phyloP scores from a whole-genome alignment of 169 alveolate genomes.

The Plasmodium yoelii region DNA sequence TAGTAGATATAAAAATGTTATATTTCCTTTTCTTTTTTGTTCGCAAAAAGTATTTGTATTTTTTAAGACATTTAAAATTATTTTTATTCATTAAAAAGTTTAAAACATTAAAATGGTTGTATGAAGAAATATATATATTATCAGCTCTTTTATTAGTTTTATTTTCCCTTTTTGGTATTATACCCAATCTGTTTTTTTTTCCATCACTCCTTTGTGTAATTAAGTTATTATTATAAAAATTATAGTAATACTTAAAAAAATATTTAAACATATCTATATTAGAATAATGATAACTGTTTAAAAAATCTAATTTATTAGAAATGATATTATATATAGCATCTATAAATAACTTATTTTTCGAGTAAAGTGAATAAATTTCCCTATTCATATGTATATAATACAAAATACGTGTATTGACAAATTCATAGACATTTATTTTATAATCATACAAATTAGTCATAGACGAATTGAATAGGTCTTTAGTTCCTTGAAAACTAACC shows the following conservation, averaged over 20 bases:
- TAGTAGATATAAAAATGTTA: constrained; percentile 13
- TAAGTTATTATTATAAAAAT: constrained; percentile 16
- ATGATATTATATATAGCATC: constrained; percentile 21
- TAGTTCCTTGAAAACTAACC: constrained; percentile 59
- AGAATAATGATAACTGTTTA: background rate
- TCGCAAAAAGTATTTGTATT: constrained; percentile 40
- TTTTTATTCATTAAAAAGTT: constrained; percentile 37
- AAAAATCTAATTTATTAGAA: constrained; percentile 34
- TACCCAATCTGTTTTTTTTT: background rate
- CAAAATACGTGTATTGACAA: constrained; percentile 24
- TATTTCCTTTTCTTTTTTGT: constrained; percentile 21
- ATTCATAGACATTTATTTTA: constrained; percentile 26
- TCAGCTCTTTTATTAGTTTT: background rate
- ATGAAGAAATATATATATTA: background rate
- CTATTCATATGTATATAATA: constrained; percentile 57
- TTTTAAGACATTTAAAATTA: constrained; percentile 41
- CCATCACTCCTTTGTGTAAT: constrained; percentile 1
- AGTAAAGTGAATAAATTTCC: background rate
- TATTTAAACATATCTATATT: constrained; percentile 56
- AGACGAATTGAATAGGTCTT: constrained; percentile 25
- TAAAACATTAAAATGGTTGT: constrained; percentile 25
- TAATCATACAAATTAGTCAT: constrained; percentile 45
- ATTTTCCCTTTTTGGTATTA: background rate
- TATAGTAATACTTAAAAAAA: constrained; percentile 48
- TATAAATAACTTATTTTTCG: constrained; percentile 21